Evolutionary conservation across 345 rosid genomes (phyloP), one percentile per base, ranked within the genome.

Genomic region (Acer saccharum): DNA sequence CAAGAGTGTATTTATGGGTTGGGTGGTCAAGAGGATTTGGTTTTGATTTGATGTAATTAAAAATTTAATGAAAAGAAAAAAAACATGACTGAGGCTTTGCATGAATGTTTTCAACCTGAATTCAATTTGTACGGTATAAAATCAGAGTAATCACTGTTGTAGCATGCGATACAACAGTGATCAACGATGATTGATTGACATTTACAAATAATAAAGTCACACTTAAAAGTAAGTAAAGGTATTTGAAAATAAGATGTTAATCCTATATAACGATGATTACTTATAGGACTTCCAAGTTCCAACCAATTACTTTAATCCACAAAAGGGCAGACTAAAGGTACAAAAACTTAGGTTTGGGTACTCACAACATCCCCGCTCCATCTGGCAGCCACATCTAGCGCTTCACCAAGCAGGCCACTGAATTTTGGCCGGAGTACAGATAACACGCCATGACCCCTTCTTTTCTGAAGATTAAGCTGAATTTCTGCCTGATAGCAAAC

Each of bases 281-380:
- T 74, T 44, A 25, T 7, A 77, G 55, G 39, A 77, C 25, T 77
- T 46, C 73, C 21, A 73, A 32, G 35, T 32, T 35, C 39, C 39
- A 35, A 71, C 65, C 21, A 68, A 78, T 54, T 13, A 68, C 48
- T 13, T 55, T 55, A 66, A 35, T 64, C 69, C 62, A 52, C 64
- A 46, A 76, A 46, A 77, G 9, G 72, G 70, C 77, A 73, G 41
- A 25, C 10, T 48, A 43, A 46, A 72, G 57, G 52, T 10, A 32
- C 18, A 68, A 52, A 74, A 77, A 61, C 44, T 75, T 48, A 65
- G 72, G 41, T 41, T 74, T 17, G 69, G 82, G 74, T 76, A 91
- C 98, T 90, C 82, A 95, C 99, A 89, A 95, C 99, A 86, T 95
- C 99, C 74, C 99, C 99, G 62, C 97, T 95, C 98, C 98, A 95